phyloP scores from a whole-genome alignment of 768 basidiomycete genomes.

The Lyophyllum atratum region DNA sequence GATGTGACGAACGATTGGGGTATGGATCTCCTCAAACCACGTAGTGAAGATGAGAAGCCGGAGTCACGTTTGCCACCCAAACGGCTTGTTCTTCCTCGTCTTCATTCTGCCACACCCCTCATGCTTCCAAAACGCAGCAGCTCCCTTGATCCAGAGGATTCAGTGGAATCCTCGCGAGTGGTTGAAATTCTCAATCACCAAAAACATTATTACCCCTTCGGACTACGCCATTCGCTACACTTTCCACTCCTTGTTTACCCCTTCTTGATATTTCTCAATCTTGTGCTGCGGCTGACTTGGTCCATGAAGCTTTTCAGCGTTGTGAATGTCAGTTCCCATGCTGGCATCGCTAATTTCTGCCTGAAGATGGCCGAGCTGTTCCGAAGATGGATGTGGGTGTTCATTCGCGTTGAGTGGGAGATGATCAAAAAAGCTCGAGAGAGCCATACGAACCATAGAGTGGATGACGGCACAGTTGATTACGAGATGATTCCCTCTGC shows the following conservation, averaged over 20 bases:
- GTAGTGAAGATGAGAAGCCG: slow-evolving; percentile 27
- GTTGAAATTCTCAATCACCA: slow-evolving; percentile 16
- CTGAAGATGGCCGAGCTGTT: slow-evolving; percentile 89
- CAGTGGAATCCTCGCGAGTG: slow-evolving; percentile 1
- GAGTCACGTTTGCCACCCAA: slow-evolving; percentile 34
- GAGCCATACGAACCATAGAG: slow-evolving; percentile 22
- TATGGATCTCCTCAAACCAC: slow-evolving; percentile 64
- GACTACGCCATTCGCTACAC: slow-evolving; percentile 74
- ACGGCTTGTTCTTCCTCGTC: slow-evolving; percentile 46
- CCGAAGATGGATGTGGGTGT: slow-evolving; percentile 98
- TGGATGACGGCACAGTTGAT: slow-evolving; percentile 35
- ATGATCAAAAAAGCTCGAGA: slow-evolving; percentile 59
- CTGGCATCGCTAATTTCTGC: slow-evolving; percentile 83
- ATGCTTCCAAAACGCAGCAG: slow-evolving; percentile 14
- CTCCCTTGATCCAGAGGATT: slow-evolving; percentile 9
- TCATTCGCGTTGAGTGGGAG: slow-evolving; percentile 97
- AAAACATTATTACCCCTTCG: slow-evolving; percentile 54
- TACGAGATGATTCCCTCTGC: slow-evolving; percentile 43
- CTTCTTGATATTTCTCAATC: slow-evolving; percentile 76
- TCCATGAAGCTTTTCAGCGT: slow-evolving; percentile 88
- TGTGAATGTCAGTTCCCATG: slow-evolving; percentile 75
- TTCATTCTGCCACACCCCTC: slow-evolving; percentile 40
- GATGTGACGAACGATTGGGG: slow-evolving; percentile 99
- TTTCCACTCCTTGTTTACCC: slow-evolving; percentile 87
- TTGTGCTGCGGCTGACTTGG: slow-evolving; percentile 92